A percentile compares a stretch with the other conserved stretches of the same genome.
Evolutionary conservation across 257 asterid genomes (phyloP).

Genomic region (Nemophila menziesii): DNA sequence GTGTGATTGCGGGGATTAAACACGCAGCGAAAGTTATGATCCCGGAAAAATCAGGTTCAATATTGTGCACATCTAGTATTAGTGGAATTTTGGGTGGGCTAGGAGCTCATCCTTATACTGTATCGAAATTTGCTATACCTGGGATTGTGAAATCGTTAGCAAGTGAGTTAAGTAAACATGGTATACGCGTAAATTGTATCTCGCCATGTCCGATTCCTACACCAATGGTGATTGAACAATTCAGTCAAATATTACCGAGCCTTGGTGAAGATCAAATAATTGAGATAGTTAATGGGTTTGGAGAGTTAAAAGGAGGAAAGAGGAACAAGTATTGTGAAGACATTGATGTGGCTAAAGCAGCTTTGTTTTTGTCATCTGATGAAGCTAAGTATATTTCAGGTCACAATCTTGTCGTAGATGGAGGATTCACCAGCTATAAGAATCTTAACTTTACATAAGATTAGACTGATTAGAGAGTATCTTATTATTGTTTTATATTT

Average conservation of each 20-base stretch:
- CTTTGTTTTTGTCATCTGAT: conserved; percentile 23
- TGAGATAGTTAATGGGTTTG: conserved; percentile 7
- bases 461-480: background rate
- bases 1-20: conserved; percentile 26
- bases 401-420: conserved; percentile 27
- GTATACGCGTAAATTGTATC: conserved; percentile 28
- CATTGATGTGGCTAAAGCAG: conserved; percentile 25
- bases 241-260: background rate
- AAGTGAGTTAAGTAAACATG: conserved; percentile 23
- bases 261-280: conserved; percentile 7
- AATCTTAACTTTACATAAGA: background rate
- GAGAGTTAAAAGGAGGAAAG: conserved; percentile 12
- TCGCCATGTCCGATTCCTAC: conserved; percentile 23
- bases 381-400: conserved; percentile 28
- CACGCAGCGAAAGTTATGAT: conserved; percentile 38
- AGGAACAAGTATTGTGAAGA: too few relatives aligned
- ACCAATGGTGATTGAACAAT: background rate
- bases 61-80: conserved; percentile 19
- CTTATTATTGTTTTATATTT: too few relatives aligned
- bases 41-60: conserved; percentile 19
- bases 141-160: conserved; percentile 19
- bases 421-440: conserved; percentile 22
- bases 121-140: conserved; percentile 23
- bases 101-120: conserved; percentile 16
- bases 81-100: conserved; percentile 12